phyloP scores from a whole-genome alignment of 140 eudicot genomes.

The Cichorium intybus region DNA sequence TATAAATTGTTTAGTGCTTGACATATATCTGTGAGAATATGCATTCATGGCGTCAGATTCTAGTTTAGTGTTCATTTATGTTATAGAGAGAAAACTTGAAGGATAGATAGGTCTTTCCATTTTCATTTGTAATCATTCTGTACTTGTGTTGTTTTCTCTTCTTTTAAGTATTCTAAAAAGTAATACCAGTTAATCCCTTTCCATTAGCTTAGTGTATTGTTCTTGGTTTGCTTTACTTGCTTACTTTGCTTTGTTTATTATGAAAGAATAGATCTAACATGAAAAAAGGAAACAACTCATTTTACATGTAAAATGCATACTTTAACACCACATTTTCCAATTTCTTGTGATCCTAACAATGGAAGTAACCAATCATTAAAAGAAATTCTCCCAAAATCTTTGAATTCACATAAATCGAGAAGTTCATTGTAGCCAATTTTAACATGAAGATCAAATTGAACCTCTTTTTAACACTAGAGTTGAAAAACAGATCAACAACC shows the following conservation, averaged over 20 bases:
- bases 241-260: too few relatives aligned
- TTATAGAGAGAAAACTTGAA: background rate
- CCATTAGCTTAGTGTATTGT: too few relatives aligned
- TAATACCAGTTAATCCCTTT: too few relatives aligned
- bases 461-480: background rate
- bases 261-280: too few relatives aligned
- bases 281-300: background rate
- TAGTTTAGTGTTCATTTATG: background rate
- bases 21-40: background rate
- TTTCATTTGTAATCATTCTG: too few relatives aligned
- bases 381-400: background rate
- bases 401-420: background rate
- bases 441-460: background rate
- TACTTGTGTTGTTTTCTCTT: too few relatives aligned
- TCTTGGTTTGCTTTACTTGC: too few relatives aligned
- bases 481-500: constrained; percentile 10
- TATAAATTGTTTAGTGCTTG: background rate
- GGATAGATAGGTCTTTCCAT: too few relatives aligned
- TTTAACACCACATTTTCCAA: background rate
- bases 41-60: background rate
- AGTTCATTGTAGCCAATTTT: background rate
- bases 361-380: background rate
- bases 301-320: background rate
- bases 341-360: constrained; percentile 7
- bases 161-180: too few relatives aligned